phyloP scores from a whole-genome alignment of 2,329 filamentous ascomycete species.

The Juglanconis oblonga region DNA sequence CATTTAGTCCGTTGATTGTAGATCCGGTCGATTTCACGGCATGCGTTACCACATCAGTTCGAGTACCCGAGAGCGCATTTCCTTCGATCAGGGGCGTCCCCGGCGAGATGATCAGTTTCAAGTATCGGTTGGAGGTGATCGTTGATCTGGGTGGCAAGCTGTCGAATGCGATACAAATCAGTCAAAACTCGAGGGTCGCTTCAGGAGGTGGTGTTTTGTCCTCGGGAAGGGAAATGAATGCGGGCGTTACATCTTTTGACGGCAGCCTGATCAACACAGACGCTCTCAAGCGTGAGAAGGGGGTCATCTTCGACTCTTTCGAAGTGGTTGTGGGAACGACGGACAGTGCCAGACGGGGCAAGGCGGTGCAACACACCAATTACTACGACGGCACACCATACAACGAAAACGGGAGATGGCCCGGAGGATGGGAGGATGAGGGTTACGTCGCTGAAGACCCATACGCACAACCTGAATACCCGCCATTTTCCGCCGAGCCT shows the following conservation, averaged over 20 bases:
- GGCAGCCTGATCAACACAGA: slow-evolving; percentile 84
- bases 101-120: slow-evolving; percentile 91
- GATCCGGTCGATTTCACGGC: slow-evolving; percentile 76
- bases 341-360: slow-evolving; percentile 63
- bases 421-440: slow-evolving; percentile 18
- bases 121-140: slow-evolving; percentile 89
- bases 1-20: slow-evolving; percentile 83
- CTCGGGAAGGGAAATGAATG: slow-evolving; percentile 10
- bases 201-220: slow-evolving; percentile 30
- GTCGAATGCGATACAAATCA: slow-evolving; percentile 66
- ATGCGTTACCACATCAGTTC: slow-evolving; percentile 77
- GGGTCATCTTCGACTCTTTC: slow-evolving; percentile 82
- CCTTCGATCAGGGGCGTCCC: slow-evolving; percentile 89
- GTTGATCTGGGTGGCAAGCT: slow-evolving; percentile 89
- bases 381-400: slow-evolving; percentile 21
- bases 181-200: slow-evolving; percentile 47
- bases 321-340: slow-evolving; percentile 84
- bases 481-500: slow-evolving; percentile 18
- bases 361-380: slow-evolving; percentile 22
- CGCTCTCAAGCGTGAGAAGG: slow-evolving; percentile 80
- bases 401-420: slow-evolving; percentile 23
- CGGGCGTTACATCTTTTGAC: slow-evolving; percentile 34
- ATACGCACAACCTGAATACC: slow-evolving; percentile 19
- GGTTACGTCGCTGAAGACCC: slow-evolving; percentile 16
- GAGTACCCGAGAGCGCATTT: slow-evolving; percentile 86